Evolutionary conservation across 108 stramenopile genomes (phyloP).

Genomic region (Fistulifera solaris): DNA sequence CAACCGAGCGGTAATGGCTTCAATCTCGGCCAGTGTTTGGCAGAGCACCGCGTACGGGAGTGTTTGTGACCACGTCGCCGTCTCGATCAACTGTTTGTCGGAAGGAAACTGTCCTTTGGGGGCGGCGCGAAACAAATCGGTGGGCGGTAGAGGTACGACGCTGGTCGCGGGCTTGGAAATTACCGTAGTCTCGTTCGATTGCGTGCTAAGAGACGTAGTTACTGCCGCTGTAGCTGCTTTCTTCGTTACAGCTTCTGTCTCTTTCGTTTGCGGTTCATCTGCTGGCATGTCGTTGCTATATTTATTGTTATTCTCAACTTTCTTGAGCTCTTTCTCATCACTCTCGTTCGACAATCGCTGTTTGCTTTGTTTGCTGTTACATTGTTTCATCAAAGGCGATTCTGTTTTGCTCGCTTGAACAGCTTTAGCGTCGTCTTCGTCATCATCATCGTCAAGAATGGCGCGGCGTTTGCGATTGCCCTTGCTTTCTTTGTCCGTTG

Average conservation of each 20-base stretch:
- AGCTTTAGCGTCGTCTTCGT: slow-evolving; percentile 1
- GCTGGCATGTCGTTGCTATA: no score
- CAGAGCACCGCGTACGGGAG: slow-evolving; percentile 55
- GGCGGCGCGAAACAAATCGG: neutral
- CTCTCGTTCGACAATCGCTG: neutral
- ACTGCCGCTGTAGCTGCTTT: neutral
- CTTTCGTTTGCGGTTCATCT: no score
- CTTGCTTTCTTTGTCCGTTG: no score
- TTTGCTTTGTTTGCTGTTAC: neutral
- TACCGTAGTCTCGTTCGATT: neutral
- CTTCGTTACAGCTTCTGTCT: neutral
- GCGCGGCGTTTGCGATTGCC: no score
- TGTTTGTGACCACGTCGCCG: neutral
- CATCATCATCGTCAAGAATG: neutral
- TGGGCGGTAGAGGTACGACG: neutral
- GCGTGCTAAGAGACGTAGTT: neutral
- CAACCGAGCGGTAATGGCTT: slow-evolving; percentile 63
- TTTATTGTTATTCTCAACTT: no score
- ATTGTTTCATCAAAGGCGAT: neutral
- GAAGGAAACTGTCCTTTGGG: slow-evolving; percentile 6
- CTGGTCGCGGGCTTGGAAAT: neutral
- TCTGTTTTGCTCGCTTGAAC: neutral
- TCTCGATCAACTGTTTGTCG: neutral
- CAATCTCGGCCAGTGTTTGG: slow-evolving; percentile 64
- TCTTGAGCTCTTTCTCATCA: neutral